Base-by-base conservation (phyloP, 441 rosid species). In the Euphorbia schlechtendalii region DNA sequence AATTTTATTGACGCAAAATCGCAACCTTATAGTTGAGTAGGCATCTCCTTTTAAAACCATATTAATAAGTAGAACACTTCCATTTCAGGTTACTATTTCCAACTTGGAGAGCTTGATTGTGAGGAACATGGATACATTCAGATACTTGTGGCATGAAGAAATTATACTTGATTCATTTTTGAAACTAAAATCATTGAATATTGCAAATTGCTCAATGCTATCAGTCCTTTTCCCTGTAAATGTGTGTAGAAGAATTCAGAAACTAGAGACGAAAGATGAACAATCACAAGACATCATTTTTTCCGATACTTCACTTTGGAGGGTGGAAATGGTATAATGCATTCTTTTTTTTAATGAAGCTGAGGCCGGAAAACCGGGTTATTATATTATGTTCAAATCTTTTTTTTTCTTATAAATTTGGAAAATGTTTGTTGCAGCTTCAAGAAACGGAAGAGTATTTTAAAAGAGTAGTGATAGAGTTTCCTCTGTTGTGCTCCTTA, bases 51-150 rank as follows among this genome's bases (percentile, higher is more conserved):
- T 34, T 34, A 5, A 0, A 34, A 8, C 40, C 40, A 34, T 4
- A 4, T 55, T 55, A 55, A 24, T 25, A 2, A 22, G 14, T 52
- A 8, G 34, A 12, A 24, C 1, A 3, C 18, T 10, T 25, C 22
- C 13, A n/a, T 62, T 61, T 30, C 58, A 66, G 71, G 75, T 71
- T 24, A 49, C 17, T 2, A 62, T 70, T 48, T 43, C 73, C 11
- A 57, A 36, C 13, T 56, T 63, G 28, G 40, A 48, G 62, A 10
- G 0, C 52, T 11, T 71, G 65, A 12, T 10, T 49, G 18, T 71
- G 8, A 12, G 1, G 3, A 30, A 51, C 59, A 45, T 27, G 32
- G 52, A 43, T 21, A 52, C 14, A 43, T 25, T 64, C 21, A 17
- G 41, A 49, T 15, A 9, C 13, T 36, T 64, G 48, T 64, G 68